A percentile compares a stretch with the other conserved stretches of the same genome.
phyloP scores from a whole-genome alignment of 129 eudicot genomes.

The Flaveria brownii region DNA sequence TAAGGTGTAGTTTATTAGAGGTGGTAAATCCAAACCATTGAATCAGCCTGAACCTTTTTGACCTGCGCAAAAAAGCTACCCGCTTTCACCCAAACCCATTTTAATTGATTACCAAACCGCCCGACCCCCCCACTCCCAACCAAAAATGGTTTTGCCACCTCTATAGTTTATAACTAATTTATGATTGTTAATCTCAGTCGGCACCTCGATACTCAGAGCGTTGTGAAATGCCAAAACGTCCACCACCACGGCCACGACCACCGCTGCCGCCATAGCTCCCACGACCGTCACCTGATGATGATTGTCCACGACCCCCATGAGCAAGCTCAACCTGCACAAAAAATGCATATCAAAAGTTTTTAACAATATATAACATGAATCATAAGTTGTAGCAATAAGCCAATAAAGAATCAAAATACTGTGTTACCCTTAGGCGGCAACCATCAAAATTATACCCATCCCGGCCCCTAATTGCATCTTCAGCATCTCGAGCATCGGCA shows the following conservation, averaged over 20 bases:
- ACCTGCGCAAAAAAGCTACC: neutral
- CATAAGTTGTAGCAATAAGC: neutral
- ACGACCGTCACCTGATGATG: conserved; percentile 66
- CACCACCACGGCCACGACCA: conserved; percentile 43
- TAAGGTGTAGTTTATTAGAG: neutral
- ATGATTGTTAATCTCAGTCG: neutral
- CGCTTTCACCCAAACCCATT: neutral
- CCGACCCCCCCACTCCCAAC: neutral
- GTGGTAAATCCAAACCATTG: neutral
- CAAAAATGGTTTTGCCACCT: neutral
- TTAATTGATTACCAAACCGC: neutral
- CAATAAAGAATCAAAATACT: neutral
- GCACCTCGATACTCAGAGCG: conserved; percentile 94
- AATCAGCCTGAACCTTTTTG: neutral
- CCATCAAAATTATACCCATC: conserved; percentile 99
- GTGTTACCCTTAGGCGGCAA: conserved; percentile 83
- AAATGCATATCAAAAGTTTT: neutral
- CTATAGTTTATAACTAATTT: neutral
- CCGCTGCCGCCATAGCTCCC: conserved; percentile 51
- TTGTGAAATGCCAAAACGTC: conserved; percentile 80
- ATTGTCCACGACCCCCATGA: conserved; percentile 92
- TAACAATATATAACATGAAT: no score
- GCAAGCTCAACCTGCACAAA: conserved; percentile 86
- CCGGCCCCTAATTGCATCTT: conserved; percentile 96
- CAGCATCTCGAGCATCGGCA: conserved; percentile 90